Evolutionary conservation across 2,329 filamentous ascomycete species (phyloP).

Genomic region (Penicillium hordei): DNA sequence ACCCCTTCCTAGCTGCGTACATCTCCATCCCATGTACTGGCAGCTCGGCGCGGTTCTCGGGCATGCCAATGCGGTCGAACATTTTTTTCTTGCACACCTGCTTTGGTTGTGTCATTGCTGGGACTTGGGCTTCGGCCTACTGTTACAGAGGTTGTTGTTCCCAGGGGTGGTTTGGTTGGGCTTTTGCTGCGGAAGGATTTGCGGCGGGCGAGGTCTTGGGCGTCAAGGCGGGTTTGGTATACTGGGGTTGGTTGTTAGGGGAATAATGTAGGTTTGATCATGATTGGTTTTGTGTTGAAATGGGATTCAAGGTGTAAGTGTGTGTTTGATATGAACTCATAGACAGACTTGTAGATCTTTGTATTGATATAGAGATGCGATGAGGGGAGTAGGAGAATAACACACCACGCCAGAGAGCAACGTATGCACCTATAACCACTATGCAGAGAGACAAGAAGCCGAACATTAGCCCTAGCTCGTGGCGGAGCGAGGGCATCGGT

Average conservation of each 20-base stretch:
- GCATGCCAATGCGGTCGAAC: constrained; percentile 18
- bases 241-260: constrained; percentile 16
- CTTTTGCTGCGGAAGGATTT: constrained; percentile 28
- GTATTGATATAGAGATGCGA: background rate
- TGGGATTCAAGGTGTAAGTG: background rate
- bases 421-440: constrained; percentile 37
- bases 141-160: constrained; percentile 3
- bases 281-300: background rate
- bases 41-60: constrained; percentile 15
- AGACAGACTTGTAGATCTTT: background rate
- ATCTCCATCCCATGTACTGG: constrained; percentile 15
- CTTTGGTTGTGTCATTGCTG: background rate
- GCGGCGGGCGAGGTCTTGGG: constrained; percentile 34
- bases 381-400: background rate
- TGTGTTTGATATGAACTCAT: background rate
- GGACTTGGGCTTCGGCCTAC: constrained; percentile 3
- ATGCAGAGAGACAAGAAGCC: constrained; percentile 38
- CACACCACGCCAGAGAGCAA: constrained; percentile 37
- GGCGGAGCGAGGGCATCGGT: constrained; percentile 32
- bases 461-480: constrained; percentile 43
- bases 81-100: constrained; percentile 31
- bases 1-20: background rate
- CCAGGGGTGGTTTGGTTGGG: background rate
- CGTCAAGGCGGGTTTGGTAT: constrained; percentile 25
- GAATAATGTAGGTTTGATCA: no score